Percentiles rank a stretch among this genome's conserved stretches.
Conservation (phyloP, 2,329 filamentous ascomycete species). For the Decorospora gaudefroyi region DNA sequence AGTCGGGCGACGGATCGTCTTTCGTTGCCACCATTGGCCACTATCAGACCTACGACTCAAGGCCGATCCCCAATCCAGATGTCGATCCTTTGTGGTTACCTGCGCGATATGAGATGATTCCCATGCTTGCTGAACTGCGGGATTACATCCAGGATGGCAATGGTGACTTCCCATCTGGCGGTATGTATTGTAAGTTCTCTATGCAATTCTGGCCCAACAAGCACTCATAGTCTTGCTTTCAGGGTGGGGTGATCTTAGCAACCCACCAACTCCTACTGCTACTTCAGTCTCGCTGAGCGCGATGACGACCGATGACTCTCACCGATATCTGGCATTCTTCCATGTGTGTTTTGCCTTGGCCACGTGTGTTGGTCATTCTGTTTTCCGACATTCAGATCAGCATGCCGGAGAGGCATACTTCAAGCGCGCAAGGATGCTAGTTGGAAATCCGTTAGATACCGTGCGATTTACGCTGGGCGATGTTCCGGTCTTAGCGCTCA, state of each 20-base stretch:
- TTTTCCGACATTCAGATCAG: constrained; percentile 17
- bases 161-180: constrained; percentile 28
- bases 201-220: background rate
- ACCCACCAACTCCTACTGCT: constrained; percentile 15
- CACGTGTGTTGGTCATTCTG: constrained; percentile 20
- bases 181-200: constrained; percentile 25
- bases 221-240: background rate
- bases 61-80: constrained; percentile 30
- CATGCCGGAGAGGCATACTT: constrained; percentile 34
- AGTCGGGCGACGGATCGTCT: constrained; percentile 23
- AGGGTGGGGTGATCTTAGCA: constrained; percentile 32
- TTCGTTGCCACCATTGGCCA: constrained; percentile 30
- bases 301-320: constrained; percentile 24
- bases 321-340: constrained; percentile 31
- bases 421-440: constrained; percentile 30
- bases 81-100: constrained; percentile 38
- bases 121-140: constrained; percentile 30
- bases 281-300: constrained; percentile 20
- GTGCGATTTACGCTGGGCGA: constrained; percentile 32
- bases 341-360: constrained; percentile 36
- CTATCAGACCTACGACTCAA: constrained; percentile 38
- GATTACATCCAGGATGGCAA: constrained; percentile 34
- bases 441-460: constrained; percentile 34
- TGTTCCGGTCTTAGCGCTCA: constrained; percentile 32
- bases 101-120: constrained; percentile 21